phyloP scores from a whole-genome alignment of 129 eudicot genomes.

The Mikania micrantha region DNA sequence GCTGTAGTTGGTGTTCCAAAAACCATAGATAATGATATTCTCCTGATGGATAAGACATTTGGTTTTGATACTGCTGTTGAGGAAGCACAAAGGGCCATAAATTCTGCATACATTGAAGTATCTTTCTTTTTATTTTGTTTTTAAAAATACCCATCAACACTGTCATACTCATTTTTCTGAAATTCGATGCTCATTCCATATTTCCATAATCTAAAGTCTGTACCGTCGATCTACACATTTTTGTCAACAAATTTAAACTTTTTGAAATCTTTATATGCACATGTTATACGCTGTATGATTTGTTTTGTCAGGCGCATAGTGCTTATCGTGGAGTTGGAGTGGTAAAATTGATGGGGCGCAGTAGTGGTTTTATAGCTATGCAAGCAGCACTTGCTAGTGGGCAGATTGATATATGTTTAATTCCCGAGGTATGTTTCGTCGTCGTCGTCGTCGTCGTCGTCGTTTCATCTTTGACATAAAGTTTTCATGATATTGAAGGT shows the following conservation, averaged over 20 bases:
- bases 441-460: neutral
- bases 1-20: slow-evolving; percentile 99
- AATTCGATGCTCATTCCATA: neutral
- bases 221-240: neutral
- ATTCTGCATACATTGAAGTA: slow-evolving; percentile 98
- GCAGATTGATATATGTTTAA: slow-evolving; percentile 93
- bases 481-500: slow-evolving; percentile 43
- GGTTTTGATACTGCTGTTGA: slow-evolving; percentile 99
- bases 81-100: slow-evolving; percentile 97
- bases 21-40: slow-evolving; percentile 95
- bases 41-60: slow-evolving; percentile 97
- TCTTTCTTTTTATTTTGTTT: neutral
- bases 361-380: slow-evolving; percentile 99
- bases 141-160: neutral
- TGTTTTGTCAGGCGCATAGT: slow-evolving; percentile 76
- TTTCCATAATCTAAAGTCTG: neutral
- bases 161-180: neutral
- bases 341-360: slow-evolving; percentile 97
- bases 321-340: slow-evolving; percentile 96
- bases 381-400: slow-evolving; percentile 99
- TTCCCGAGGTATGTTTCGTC: slow-evolving; percentile 78
- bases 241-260: neutral
- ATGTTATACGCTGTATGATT: neutral
- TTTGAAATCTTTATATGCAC: neutral
- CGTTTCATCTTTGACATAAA: neutral